These are phyloP conservation scores for Aschersonia sp. DNA, from an alignment of 2,329 filamentous ascomycete species.

Conservation along the genomic window DNA sequence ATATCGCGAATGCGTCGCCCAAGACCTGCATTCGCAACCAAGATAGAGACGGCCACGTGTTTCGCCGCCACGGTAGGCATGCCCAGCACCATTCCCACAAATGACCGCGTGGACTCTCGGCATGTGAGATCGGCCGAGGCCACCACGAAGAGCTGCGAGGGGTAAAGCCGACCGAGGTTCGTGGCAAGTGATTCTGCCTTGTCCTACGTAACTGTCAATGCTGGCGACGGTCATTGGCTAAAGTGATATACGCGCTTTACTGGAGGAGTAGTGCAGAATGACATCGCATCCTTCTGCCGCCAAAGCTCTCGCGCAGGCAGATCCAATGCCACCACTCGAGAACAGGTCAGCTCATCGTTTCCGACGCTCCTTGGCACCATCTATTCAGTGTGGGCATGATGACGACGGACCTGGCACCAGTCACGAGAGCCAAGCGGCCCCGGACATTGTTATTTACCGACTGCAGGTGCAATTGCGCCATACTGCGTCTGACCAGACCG, in stretches of 20 bases:
- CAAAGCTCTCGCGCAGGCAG: slow-evolving; percentile 2
- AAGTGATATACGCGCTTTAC: not conserved
- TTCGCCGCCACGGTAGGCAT: not conserved
- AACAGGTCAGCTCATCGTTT: not conserved
- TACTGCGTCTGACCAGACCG: not conserved
- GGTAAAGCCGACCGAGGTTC: not conserved
- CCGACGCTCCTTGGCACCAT: not conserved
- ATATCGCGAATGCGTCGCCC: slow-evolving; percentile 4
- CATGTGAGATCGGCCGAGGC: slow-evolving; percentile 3
- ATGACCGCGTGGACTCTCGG: slow-evolving; percentile 2
- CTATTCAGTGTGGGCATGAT: not conserved
- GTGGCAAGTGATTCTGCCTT: slow-evolving; percentile 1
- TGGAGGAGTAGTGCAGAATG: slow-evolving; percentile 4
- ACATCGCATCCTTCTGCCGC: slow-evolving; percentile 4
- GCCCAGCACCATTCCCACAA: slow-evolving; percentile 1
- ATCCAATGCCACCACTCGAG: slow-evolving; percentile 3
- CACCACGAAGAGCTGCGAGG: slow-evolving; percentile 2
- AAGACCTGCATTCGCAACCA: slow-evolving; percentile 4
- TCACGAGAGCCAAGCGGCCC: slow-evolving; percentile 3
- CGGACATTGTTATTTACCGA: slow-evolving; percentile 1
- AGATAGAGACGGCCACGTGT: slow-evolving; percentile 2
- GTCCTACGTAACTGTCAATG: not conserved
- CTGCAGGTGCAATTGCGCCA: not conserved
- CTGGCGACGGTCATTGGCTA: not conserved
- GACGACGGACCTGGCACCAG: slow-evolving; percentile 3